Evolutionary conservation across 2,329 filamentous ascomycete species (phyloP), one percentile per base, ranked within the genome.

Genomic region (Falciphora oryzae): DNA sequence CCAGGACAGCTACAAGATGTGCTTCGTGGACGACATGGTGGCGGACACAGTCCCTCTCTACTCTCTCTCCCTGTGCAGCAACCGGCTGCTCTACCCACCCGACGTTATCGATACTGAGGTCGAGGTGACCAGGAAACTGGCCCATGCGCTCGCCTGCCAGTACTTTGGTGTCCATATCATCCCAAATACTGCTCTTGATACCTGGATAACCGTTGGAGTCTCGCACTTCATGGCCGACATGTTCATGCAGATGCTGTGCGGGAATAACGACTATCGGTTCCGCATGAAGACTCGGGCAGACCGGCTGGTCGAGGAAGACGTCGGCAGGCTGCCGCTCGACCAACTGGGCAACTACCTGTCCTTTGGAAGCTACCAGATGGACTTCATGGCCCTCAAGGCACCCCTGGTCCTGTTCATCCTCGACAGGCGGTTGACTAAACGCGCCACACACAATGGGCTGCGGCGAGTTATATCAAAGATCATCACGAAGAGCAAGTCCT

Each of bases 141-240:
- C 96, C 11, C 90, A 95, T 73, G 89, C 93, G 1, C 81, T 98
- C 61, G 92, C 95, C 14, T 91, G 88, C 66, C 95, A 99, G 74
- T 99, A 94, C 90, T 91, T 95, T 68, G 95, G 95, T 22, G 89
- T 99, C 68, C 93, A 93, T 72, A 91, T 99, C 69, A 89, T 96
- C 61, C 89, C 95, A 0, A 91, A 93, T 72, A 87, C 89, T 57
- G 86, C 88, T 25, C 83, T 84, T 63, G 95, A 99, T 75, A 86
- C 88, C 64, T 99, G 95, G 95, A 87, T 96, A 27, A 89, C 94
- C 16, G 85, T 95, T 64, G 96, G 94, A 18, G 89, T 96, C 60
- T 91, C 94, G 0, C 93, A 94, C 80, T 99, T 92, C 79, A 96
- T 99, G 84, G 93, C 94, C 1, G 94, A 97, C 70, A 84, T 92